Conservation (phyloP, 2,329 filamentous ascomycete species). For the Cryphonectria nitschkei region DNA sequence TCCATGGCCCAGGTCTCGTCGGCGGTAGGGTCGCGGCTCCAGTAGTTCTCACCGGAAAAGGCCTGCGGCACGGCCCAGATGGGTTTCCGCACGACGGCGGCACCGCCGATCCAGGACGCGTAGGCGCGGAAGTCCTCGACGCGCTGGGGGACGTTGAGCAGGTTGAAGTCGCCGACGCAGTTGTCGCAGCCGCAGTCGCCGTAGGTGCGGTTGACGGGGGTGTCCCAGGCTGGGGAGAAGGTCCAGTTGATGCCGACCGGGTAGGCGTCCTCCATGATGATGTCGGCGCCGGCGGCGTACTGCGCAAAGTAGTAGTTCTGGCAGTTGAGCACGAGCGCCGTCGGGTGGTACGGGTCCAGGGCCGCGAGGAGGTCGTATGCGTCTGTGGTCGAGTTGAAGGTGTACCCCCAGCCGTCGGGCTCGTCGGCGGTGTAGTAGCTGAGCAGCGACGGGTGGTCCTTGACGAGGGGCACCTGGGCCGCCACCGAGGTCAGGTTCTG, state of each 20-base stretch:
- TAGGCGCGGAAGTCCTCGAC: constrained; percentile 45
- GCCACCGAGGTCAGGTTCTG: constrained; percentile 47
- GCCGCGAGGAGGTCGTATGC: constrained; percentile 50
- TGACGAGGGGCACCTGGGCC: constrained; percentile 45
- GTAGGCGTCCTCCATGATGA: constrained; percentile 64
- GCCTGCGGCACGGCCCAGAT: constrained; percentile 52
- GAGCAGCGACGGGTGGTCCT: constrained; percentile 45
- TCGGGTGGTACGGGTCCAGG: constrained; percentile 65
- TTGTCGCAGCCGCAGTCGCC: constrained; percentile 68
- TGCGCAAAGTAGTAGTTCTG: constrained; percentile 62
- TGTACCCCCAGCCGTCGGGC: constrained; percentile 60
- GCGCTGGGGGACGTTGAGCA: constrained; percentile 53
- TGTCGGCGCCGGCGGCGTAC: constrained; percentile 59
- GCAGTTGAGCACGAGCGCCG: constrained; percentile 64
- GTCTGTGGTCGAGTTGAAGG: constrained; percentile 50
- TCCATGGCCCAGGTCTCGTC: constrained; percentile 51
- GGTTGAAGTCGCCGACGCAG: constrained; percentile 49
- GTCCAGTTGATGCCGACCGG: constrained; percentile 61
- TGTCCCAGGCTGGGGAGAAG: constrained; percentile 56
- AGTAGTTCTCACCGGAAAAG: constrained; percentile 53
- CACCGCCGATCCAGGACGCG: constrained; percentile 47
- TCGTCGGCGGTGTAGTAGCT: constrained; percentile 53
- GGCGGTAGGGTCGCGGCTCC: constrained; percentile 48
- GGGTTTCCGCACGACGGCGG: constrained; percentile 50
- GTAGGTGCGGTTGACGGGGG: constrained; percentile 60